Base-by-base conservation (phyloP, 345 rosid genomes). In the Gossypium mustelinum region DNA sequence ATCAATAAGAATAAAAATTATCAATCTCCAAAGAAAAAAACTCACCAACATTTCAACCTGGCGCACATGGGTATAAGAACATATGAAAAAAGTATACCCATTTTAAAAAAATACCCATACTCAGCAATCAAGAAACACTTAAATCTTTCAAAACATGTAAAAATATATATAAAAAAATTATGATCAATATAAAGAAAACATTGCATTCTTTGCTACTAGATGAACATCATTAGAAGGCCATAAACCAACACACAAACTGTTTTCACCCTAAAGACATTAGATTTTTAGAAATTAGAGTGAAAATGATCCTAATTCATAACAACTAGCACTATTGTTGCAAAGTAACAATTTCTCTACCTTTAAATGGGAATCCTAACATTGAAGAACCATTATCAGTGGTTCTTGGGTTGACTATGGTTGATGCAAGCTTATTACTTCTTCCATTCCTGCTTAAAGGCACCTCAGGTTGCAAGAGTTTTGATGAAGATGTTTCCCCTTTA, bases 401-500 rank as follows among this genome's bases (percentile, higher is more conserved):
- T 71, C 79, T 86, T 3, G 92, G 88, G 73, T 86, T 86, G 43
- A 94, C 94, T 20, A 92, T 77, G 3, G 97, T 80, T 0, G 97
- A 90, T 9, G 97, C 91, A 63, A 90, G 89, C 85, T 85, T 92
- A 75, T 79, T 92, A 56, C 81, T 86, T 62, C 67, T 62, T 17
- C 67, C 45, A 16, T 62, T 20, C 11, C 12, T 62, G 2, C 67
- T 62, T 20, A 62, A 62, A 0, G 98, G 91, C 74, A 86, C 62
- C 85, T 84, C 97, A 9, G 87, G 82, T 67, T 90, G 78, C 74
- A 90, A 51, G 45, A 94, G 92, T 86, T 88, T 92, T 4, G 96
- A 93, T 1, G 92, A 78, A 4, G 76, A 54, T 4, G 86, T 83
- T 41, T 88, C 54, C 57, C 73, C 83, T 11, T 69, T 76, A 48